Base-by-base conservation (phyloP, 441 rosid species). In the Jatropha podagrica region DNA sequence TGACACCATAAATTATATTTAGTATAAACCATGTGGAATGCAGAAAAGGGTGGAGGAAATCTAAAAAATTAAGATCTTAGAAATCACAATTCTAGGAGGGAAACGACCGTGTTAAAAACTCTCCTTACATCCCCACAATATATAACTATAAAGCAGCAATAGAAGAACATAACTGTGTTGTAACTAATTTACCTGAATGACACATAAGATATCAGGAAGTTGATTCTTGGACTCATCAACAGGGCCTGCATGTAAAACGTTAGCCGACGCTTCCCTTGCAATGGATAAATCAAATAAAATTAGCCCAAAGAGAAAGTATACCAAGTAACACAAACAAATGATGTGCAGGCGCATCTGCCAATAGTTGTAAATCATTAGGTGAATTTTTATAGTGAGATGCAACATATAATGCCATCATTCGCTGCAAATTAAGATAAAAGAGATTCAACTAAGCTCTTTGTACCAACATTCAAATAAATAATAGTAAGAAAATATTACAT, bases 331-430 rank as follows among this genome's bases (percentile, higher is more conserved):
- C 98, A 77, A 96, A 96, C 78, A 96, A 85, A 84, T 94, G 99
- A 81, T 96, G 98, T 66, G 99, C 98, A 27, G 98, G 99, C 81
- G 98, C 99, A 90, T 96, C 99, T 72, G 99, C 96, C 92, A 94
- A 85, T 51, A 94, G 82, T 81, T 94, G 99, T 71, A 96, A 89
- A 86, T 96, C 99, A 84, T 96, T 96, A 13, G 99, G 98, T 74
- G 99, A 96, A 81, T 96, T 96, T 84, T 92, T 94, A 83, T 96
- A 94, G 86, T 96, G 99, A 81, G 99, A 96, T 72, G 99, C 86
- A 74, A 96, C 99, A 76, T 89, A 94, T 44, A 96, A 87, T 51
- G 98, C 96, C 98, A 96, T 92, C 98, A 91, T 92, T 76, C 99
- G 89, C 99, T 96, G 96, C 75, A 76, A 54, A 74, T 49, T 54